Evolutionary conservation across 371 early-diverging fungal species (phyloP), one percentile per base, ranked within the genome.

Genomic region (Mortierella sp.): DNA sequence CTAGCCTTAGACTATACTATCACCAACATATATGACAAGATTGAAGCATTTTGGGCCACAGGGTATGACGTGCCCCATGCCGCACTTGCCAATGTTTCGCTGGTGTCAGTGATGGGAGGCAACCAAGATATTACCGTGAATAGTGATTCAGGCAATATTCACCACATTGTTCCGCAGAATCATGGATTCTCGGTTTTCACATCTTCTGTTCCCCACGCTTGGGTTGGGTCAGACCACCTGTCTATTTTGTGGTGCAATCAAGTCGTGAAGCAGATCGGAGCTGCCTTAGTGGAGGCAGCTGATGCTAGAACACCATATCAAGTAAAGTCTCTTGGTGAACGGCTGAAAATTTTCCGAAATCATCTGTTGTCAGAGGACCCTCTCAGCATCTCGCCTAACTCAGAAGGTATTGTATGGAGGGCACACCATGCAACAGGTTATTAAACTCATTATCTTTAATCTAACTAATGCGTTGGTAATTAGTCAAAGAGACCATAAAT

Each of bases 241-340:
- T 90, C 93, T 23, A 93, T 97, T 60, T 79, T 97, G 64, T 98
- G 98, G 91, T 98, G 98, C 76, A 93, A 93, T 64, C 98, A 98
- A 78, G 84, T 97, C 37, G 91, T 91, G 6, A 86, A 83, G 17
- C 64, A 68, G 31, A 68, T 77, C 13, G 72, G 65, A n/a, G 43
- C 19, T 35, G 57, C 65, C 0, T 26, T 94, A 56, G 60, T 89
- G n/a, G 86, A 88, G 43, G 68, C 93, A 47, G 89, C 91, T 40
- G 94, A 95, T 76, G 88, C 90, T 1, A 83, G 91, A 42, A 79
- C 77, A 23, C 84, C 86, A 0, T 75, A 87, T 0, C 93, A 93
- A 69, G 89, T 92, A 28, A 87, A 88, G 51, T 83, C 92, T 6
- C 65, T 91, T 19, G 80, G 84, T 1, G 80, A 88, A 59, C 84